Conservation (phyloP, 1,284 basidiomycete species). For the Megacollybia platyphylla region DNA sequence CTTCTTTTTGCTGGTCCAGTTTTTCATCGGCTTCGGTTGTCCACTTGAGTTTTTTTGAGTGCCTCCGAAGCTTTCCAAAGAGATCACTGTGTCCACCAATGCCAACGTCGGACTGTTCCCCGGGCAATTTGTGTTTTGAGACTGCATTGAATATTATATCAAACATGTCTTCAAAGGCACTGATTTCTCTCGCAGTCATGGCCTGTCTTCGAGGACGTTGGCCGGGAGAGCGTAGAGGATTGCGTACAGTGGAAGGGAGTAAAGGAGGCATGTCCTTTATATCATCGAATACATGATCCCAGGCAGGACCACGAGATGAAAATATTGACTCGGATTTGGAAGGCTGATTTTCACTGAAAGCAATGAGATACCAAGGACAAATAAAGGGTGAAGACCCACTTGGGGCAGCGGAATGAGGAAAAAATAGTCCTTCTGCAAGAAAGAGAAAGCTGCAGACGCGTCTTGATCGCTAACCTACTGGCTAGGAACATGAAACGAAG, state of each 20-base stretch:
- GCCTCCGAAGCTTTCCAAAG: constrained; percentile 34
- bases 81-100: constrained; percentile 22
- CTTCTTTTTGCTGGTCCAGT: constrained; percentile 67
- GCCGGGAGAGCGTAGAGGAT: constrained; percentile 11
- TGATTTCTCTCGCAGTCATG: constrained; percentile 56
- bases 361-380: neutral
- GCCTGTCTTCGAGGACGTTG: constrained; percentile 30
- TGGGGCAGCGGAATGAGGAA: neutral
- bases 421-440: neutral
- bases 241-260: constrained; percentile 11
- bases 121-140: constrained; percentile 15
- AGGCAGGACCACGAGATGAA: constrained; percentile 24
- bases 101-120: constrained; percentile 8
- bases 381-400: too few species aligned
- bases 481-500: too few species aligned
- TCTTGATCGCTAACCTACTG: too few species aligned
- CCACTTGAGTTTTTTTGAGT: constrained; percentile 35
- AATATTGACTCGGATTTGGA: constrained; percentile 20
- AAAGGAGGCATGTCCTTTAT: constrained; percentile 18
- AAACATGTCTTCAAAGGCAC: constrained; percentile 61
- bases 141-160: constrained; percentile 54
- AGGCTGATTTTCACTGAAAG: constrained; percentile 13
- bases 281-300: constrained; percentile 44
- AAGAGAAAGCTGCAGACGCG: too few species aligned
- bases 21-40: constrained; percentile 39